These are phyloP conservation scores for Aeschynomene evenia DNA, from an alignment of 306 rosid species.

Conservation along the genomic window DNA sequence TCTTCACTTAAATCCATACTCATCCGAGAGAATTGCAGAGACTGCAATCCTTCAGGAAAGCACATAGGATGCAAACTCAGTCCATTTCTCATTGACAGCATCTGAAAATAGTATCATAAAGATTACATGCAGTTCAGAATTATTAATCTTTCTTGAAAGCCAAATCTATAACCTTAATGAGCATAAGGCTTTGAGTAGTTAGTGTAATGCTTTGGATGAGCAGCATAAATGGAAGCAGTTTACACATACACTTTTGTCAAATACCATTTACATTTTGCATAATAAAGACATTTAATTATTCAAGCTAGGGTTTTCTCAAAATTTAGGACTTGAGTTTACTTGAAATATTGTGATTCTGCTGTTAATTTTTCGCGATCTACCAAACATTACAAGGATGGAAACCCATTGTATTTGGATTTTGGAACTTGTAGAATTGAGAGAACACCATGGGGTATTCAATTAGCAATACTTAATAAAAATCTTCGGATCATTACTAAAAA, in stretches of 20 bases:
- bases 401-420: background rate
- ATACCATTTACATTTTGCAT: background rate
- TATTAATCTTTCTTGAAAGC: background rate
- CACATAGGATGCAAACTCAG: constrained; percentile 78
- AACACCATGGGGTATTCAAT: background rate
- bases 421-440: background rate
- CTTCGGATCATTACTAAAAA: background rate
- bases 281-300: background rate
- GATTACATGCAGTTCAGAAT: background rate
- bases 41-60: constrained; percentile 56
- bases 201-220: background rate
- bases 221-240: constrained; percentile 6
- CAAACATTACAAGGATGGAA: background rate
- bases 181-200: too few relatives aligned
- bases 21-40: constrained; percentile 51
- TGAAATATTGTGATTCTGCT: background rate
- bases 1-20: constrained; percentile 57
- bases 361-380: background rate
- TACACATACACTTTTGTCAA: background rate
- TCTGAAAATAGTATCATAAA: constrained; percentile 52
- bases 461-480: background rate
- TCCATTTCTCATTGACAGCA: constrained; percentile 87
- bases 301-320: constrained; percentile 17
- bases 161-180: background rate
- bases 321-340: background rate